Evolutionary conservation across 1,139 yeast genomes (phyloP), one percentile per base, ranked within the genome.

Genomic region (Pichia sp.): DNA sequence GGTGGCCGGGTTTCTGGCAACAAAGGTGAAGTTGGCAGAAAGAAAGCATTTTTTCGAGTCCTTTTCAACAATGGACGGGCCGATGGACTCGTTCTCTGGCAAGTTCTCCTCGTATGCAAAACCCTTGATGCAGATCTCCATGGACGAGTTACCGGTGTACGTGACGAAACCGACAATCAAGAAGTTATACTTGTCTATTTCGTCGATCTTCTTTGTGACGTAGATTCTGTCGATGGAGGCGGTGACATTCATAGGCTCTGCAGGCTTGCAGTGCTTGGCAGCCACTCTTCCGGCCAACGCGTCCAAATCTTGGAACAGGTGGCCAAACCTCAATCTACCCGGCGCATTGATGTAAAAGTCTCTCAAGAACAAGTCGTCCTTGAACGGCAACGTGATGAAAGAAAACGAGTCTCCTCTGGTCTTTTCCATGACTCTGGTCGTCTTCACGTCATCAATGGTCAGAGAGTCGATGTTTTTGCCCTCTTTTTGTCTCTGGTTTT

Each of bases 61-160:
- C 8, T 70, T 70, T 50, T 61, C 75, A 68, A 63, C 74, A 73
- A 54, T 69, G 64, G 60, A 75, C 73, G 59, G 72, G 62, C 62
- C 68, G 56, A 69, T 62, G 10, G 57, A 56, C 5, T 49, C 49
- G 29, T 70, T 68, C 15, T 51, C 44, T 6, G 71, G 70, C 1
- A 82, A 78, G 2, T 73, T 71, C 41, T 77, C 80, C 53, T 81
- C 83, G 59, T 84, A 84, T 1, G 95, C 85, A 60, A 87, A 87
- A 1, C 97, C 97, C 67, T 84, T 86, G 62, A 92, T 95, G 52
- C 92, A 81, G 66, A 92, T 90, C 72, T 92, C 97, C 97, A 92
- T 92, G 1, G 97, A 89, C 1, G 96, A 87, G 58, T 88, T 76
- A 54, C 98, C 98, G 0, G 97, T 90, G 90, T 96, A 92, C 13